A percentile compares a stretch with the other conserved stretches of the same genome.
Evolutionary conservation across 2,329 filamentous ascomycete species (phyloP).

Genomic region (Amauroascus verrucosus): DNA sequence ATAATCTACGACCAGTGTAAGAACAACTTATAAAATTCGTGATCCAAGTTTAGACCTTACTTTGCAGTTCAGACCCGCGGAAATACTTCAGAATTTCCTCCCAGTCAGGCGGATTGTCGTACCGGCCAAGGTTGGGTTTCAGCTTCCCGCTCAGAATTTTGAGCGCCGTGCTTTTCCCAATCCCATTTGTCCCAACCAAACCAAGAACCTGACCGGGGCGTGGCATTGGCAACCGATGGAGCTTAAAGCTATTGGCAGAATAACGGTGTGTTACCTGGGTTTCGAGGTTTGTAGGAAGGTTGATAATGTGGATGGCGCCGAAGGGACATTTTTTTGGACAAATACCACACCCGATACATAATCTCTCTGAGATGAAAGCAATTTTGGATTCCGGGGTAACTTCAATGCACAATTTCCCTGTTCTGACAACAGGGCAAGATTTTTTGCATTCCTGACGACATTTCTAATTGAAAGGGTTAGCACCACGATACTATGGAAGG

Average conservation of each 20-base stretch:
- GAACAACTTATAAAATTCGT: background rate
- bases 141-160: constrained; percentile 98
- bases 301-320: constrained; percentile 98
- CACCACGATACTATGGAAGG: background rate
- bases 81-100: constrained; percentile 98
- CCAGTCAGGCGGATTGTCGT: constrained; percentile 96
- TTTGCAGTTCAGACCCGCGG: constrained; percentile 93
- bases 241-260: constrained; percentile 99
- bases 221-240: constrained; percentile 91
- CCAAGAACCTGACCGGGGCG: constrained; percentile 90
- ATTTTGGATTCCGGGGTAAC: constrained; percentile 80
- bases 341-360: constrained; percentile 98
- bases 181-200: constrained; percentile 98
- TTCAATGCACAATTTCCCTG: constrained; percentile 95
- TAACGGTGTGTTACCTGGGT: constrained; percentile 97
- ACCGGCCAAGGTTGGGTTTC: constrained; percentile 92
- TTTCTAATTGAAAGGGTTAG: constrained; percentile 52
- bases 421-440: constrained; percentile 92
- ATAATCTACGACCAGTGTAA: constrained; percentile 56
- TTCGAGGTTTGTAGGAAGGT: constrained; percentile 97
- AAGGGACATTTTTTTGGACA: constrained; percentile 99
- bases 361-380: constrained; percentile 91
- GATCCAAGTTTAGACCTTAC: constrained; percentile 36
- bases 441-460: constrained; percentile 99
- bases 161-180: constrained; percentile 98